Base-by-base conservation (phyloP, 2,329 filamentous ascomycete genomes). In the Calonectria montana region DNA sequence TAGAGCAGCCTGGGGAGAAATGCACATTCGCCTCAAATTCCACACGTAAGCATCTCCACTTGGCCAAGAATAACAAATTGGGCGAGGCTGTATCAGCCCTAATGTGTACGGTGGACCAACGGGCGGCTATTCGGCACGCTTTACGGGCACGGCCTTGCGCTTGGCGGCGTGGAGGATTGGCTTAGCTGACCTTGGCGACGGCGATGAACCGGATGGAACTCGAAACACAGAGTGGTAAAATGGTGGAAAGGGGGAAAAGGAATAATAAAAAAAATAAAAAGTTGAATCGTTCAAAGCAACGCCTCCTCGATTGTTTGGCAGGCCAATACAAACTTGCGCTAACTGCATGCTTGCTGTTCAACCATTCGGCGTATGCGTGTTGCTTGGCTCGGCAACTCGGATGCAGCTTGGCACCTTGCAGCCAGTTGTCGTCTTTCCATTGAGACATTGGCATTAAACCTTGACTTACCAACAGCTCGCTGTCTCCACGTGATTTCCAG, bases 1-100 rank as follows among this genome's bases (percentile, higher is more conserved):
- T 59, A 39, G 53, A 59, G 37, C 53, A 35, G 37, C 29, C n/a
- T 35, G 31, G 31, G 31, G 23, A 31, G 15, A 25, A 39, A 18
- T 41, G 62, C 48, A 59, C 53, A 39, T 39, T 39, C 31, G 53
- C 53, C 53, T 57, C 25, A 13, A 47, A 37, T 66, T 55, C 68
- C 72, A 68, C 76, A 72, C 76, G 76, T 78, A 75, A 78, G 76
- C 76, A 71, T 55, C 72, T 78, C 76, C 76, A 78, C 76, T 76
- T 73, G 74, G 76, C 76, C 73, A 78, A 78, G 75, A 47, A 39
- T 16, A 59, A 25, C 65, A 57, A 64, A 70, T 53, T 69, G 74
- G 70, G 23, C 72, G 69, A 61, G 63, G 69, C 74, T 72, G 75
- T 72, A 74, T 47, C 29, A 55, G 69, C 63, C 64, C 47, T 63